Evolutionary conservation across 768 basidiomycete species (phyloP).

Genomic region (Heimioporus sp.): DNA sequence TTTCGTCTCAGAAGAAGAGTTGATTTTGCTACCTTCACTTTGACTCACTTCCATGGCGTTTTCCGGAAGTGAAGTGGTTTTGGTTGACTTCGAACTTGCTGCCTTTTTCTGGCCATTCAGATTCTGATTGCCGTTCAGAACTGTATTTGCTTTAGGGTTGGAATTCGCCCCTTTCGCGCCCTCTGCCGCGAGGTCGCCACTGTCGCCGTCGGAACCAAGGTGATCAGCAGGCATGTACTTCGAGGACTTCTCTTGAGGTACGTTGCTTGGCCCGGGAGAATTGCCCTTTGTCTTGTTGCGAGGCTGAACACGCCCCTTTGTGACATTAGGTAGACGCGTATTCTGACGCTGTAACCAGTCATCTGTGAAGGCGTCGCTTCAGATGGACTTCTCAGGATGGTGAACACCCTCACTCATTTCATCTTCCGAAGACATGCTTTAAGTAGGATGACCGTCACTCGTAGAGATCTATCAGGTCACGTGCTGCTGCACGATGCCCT

Average conservation of each 20-base stretch:
- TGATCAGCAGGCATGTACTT: slow-evolving; percentile 9
- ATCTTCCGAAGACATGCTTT: slow-evolving; percentile 31
- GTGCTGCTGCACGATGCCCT: neutral
- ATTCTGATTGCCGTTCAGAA: neutral
- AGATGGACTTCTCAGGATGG: slow-evolving; percentile 20
- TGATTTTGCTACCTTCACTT: slow-evolving; percentile 7
- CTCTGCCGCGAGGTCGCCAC: slow-evolving; percentile 1
- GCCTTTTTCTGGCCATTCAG: slow-evolving; percentile 10
- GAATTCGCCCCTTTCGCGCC: slow-evolving; percentile 11
- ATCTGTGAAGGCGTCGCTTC: slow-evolving; percentile 22
- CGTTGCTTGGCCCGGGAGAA: slow-evolving; percentile 14
- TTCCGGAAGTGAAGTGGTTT: slow-evolving; percentile 2
- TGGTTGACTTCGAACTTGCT: slow-evolving; percentile 7
- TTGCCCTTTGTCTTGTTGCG: slow-evolving; percentile 17
- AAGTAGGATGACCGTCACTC: neutral
- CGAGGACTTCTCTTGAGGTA: slow-evolving; percentile 11
- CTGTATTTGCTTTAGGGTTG: slow-evolving; percentile 12
- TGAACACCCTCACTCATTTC: slow-evolving; percentile 28
- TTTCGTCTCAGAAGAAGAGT: slow-evolving; percentile 12
- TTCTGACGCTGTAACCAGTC: slow-evolving; percentile 15
- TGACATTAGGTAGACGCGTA: slow-evolving; percentile 4
- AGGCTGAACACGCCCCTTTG: slow-evolving; percentile 15
- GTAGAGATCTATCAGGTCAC: neutral
- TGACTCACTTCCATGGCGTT: slow-evolving; percentile 16
- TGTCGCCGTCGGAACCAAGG: neutral